Evolutionary conservation across 2,329 filamentous ascomycete genomes (phyloP).

Genomic region (Hypoxylon sp.): DNA sequence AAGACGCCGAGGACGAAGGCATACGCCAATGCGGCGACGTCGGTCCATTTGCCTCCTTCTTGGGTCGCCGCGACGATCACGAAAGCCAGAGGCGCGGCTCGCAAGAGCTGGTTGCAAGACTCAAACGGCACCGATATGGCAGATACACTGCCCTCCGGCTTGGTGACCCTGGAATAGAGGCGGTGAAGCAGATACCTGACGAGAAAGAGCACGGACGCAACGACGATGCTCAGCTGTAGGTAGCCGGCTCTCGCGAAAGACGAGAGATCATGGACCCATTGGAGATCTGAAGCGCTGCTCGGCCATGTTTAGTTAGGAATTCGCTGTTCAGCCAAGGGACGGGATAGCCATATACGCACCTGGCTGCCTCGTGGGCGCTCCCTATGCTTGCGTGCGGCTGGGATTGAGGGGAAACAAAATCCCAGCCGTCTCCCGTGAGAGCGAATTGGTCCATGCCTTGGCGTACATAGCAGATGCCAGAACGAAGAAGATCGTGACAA

Average conservation of each 20-base stretch:
- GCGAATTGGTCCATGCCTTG: constrained; percentile 48
- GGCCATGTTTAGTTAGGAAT: constrained; percentile 3
- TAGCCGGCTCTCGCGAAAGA: constrained; percentile 52
- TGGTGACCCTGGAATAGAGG: constrained; percentile 41
- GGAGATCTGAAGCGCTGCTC: constrained; percentile 20
- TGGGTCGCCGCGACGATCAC: constrained; percentile 48
- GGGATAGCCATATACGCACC: constrained; percentile 20
- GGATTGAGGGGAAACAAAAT: constrained; percentile 46
- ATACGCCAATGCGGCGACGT: constrained; percentile 50
- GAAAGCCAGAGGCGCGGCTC: constrained; percentile 52
- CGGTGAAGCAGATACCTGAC: constrained; percentile 46
- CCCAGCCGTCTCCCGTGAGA: constrained; percentile 49
- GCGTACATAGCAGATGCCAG: constrained; percentile 17
- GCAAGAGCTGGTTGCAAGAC: constrained; percentile 51
- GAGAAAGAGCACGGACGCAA: constrained; percentile 49
- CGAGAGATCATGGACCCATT: constrained; percentile 52
- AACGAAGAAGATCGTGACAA: constrained; percentile 6
- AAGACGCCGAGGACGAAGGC: constrained; percentile 54
- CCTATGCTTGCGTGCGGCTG: constrained; percentile 43
- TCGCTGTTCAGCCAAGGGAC: constrained; percentile 6
- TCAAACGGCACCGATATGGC: constrained; percentile 54
- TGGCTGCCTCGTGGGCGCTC: background rate
- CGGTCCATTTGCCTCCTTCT: constrained; percentile 48
- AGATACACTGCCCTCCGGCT: constrained; percentile 47
- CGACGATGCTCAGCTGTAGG: constrained; percentile 50